Evolutionary conservation across 192 early-diverging fungal genomes (phyloP).

Genomic region (Umbelopsis ramanniana): DNA sequence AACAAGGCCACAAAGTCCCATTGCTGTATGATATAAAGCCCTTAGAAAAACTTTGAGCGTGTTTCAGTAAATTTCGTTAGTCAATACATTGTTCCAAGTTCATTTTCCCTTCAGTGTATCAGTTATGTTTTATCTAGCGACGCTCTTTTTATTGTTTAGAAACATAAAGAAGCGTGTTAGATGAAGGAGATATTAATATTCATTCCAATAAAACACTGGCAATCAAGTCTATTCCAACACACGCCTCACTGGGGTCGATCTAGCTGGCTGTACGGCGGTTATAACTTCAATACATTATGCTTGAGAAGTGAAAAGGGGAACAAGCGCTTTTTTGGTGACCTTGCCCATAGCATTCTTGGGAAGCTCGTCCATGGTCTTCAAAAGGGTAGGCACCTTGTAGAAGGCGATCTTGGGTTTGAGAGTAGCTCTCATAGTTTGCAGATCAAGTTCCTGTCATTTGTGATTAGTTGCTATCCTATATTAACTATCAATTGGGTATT

Average conservation of each 20-base stretch:
- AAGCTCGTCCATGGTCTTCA: constrained; percentile 56
- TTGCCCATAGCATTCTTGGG: constrained; percentile 91
- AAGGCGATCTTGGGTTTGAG: constrained; percentile 67
- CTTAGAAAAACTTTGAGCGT: background rate
- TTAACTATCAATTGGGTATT: too few relatives aligned
- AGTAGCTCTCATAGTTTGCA: constrained; percentile 25
- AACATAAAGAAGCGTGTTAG: background rate
- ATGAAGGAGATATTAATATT: background rate
- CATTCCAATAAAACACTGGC: background rate
- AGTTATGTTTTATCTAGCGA: background rate
- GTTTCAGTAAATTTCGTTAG: background rate
- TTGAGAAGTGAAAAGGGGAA: constrained; percentile 47
- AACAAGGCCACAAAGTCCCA: background rate
- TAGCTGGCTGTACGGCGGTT: background rate
- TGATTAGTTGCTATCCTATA: too few relatives aligned
- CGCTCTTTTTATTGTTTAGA: background rate
- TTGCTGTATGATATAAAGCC: background rate
- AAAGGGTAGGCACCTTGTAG: constrained; percentile 76
- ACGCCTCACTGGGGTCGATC: background rate
- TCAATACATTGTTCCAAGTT: background rate
- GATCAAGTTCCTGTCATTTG: constrained; percentile 19
- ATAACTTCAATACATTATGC: background rate
- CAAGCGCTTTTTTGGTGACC: constrained; percentile 81
- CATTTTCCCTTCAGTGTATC: background rate
- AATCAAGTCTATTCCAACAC: background rate